phyloP scores from a whole-genome alignment of 2,329 filamentous ascomycete species.

The Alternaria angustiovoidea region DNA sequence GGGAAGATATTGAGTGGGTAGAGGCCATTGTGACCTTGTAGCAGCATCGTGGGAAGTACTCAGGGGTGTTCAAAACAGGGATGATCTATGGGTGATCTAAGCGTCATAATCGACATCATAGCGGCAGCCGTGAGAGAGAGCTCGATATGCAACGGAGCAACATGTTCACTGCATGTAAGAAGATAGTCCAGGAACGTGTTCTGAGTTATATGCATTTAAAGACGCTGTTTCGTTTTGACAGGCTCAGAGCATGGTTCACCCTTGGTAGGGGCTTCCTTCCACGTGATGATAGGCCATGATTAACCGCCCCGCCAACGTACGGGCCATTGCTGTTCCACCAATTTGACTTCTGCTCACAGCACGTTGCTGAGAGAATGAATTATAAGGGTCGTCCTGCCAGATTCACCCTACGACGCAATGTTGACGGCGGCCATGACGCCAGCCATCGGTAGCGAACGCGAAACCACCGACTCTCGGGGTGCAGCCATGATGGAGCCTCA shows the following conservation, averaged over 20 bases:
- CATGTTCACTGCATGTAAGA: background rate
- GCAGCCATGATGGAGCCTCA: constrained; percentile 20
- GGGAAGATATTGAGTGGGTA: constrained; percentile 63
- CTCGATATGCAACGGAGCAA: no score
- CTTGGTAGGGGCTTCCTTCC: constrained; percentile 8
- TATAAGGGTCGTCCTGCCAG: constrained; percentile 12
- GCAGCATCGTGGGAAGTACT: constrained; percentile 1
- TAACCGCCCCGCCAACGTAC: constrained; percentile 35
- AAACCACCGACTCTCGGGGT: constrained; percentile 26
- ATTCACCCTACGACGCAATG: constrained; percentile 27
- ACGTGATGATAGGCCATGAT: constrained; percentile 30
- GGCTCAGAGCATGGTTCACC: constrained; percentile 3
- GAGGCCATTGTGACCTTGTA: constrained; percentile 53
- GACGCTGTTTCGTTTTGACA: background rate
- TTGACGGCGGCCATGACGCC: constrained; percentile 33
- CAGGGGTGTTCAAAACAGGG: background rate
- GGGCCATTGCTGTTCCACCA: constrained; percentile 7
- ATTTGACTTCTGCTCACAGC: constrained; percentile 15
- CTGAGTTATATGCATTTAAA: background rate
- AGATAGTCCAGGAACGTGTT: background rate
- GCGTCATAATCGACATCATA: constrained; percentile 12
- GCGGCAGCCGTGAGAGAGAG: background rate
- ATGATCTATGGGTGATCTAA: constrained; percentile 9
- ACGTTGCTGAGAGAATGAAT: constrained; percentile 36
- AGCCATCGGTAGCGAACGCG: constrained; percentile 25